Conservation (phyloP, 192 early-diverging fungal species). For the Entomortierella lignicola region DNA sequence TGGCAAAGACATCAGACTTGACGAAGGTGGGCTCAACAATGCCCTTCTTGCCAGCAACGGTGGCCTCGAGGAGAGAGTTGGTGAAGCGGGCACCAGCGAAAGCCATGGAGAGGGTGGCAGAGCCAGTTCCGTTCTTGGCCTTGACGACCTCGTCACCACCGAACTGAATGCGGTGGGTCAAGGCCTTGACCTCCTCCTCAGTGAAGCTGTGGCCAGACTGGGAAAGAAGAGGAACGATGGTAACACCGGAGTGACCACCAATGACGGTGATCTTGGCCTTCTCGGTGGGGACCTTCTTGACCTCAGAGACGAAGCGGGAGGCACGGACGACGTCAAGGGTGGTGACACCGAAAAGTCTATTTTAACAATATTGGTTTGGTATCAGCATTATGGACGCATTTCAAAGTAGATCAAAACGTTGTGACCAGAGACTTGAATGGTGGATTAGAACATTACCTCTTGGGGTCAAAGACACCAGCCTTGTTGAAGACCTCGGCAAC, state of each 20-base stretch:
- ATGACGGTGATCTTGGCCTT: conserved; percentile 84
- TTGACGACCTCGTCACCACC: conserved; percentile 99
- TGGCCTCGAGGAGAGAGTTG: conserved; percentile 86
- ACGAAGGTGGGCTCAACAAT: conserved; percentile 92
- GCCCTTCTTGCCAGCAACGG: conserved; percentile 71
- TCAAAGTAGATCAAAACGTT: not conserved
- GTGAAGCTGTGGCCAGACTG: conserved; percentile 79
- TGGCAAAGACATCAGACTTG: conserved; percentile 70
- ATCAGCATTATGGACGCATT: no score
- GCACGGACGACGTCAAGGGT: conserved; percentile 95
- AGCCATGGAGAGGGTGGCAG: conserved; percentile 91
- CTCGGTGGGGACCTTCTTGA: conserved; percentile 78
- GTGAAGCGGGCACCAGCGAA: conserved; percentile 89
- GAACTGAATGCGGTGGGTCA: conserved; percentile 97
- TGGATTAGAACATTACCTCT: conserved; percentile 49
- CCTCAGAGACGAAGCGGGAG: conserved; percentile 87
- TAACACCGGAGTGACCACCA: conserved; percentile 96
- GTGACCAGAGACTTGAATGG: not conserved
- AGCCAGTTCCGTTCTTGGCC: conserved; percentile 96
- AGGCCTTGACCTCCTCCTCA: conserved; percentile 82
- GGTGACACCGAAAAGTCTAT: conserved; percentile 91
- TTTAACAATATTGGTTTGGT: no score
- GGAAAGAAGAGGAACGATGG: conserved; percentile 92
- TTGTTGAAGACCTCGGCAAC: conserved; percentile 95
- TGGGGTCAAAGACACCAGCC: conserved; percentile 87